Base-by-base conservation (phyloP, 225 moss, liverwort and hornwort genomes). In the Polytrichum commune region DNA sequence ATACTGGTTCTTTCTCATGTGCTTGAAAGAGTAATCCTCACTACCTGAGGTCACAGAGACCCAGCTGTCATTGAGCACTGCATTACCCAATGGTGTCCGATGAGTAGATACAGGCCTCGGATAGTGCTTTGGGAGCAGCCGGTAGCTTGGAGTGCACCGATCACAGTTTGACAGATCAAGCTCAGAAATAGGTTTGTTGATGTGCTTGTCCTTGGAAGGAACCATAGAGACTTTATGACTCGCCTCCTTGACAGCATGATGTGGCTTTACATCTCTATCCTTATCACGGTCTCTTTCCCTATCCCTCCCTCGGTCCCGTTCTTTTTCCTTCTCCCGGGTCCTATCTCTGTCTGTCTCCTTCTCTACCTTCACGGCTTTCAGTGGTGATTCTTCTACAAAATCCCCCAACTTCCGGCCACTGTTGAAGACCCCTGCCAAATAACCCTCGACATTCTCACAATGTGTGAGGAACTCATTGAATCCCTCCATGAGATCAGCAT, bases 1-100 rank as follows among this genome's bases (percentile, higher is more conserved):
- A 18, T 91, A 93, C 69, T 90, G 89, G 64, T 93, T 93, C 80
- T 93, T 93, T 66, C 90, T 83, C 91, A 91, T 93, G 79, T 93
- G 93, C 75, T 93, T 93, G 73, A 93, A 93, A 26, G 90, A 90
- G 65, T 93, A 93, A 76, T 91, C 89, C 72, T 93, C 89, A 72
- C 90, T 91, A 18, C 90, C 93, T 28, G 93, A 93, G 25, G 89
- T 93, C 64, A 91, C 93, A 74, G 93, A 93, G 19, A 93, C 91
- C 93, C 93, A 91, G 74, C 75, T 87, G 63, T 93, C 93, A 55
- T 93, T 93, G 23, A 93, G 74, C 64, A 93, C 93, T 73, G 80
- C 83, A 62, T 75, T 80, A 8, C 86, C 93, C 73, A 93, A 58
- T 20, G 85, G 73, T 32, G 89, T 91, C 63, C 90, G 85, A 73